phyloP scores from a whole-genome alignment of 257 asterid genomes.

The Penstemon davidsonii region DNA sequence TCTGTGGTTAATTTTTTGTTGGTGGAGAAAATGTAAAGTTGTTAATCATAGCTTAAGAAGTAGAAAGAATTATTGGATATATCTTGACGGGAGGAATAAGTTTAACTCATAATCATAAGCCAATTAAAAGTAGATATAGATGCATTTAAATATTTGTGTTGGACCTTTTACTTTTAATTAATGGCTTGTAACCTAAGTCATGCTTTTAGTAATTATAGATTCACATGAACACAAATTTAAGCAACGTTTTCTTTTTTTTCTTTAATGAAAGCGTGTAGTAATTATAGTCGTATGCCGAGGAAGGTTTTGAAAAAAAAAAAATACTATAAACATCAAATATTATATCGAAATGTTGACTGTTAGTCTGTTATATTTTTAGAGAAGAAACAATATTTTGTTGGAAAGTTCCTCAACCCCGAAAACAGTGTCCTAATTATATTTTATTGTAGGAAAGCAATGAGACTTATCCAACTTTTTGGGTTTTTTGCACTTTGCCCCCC shows the following conservation, averaged over 20 bases:
- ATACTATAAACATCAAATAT: too few relatives aligned
- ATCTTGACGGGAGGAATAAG: constrained; percentile 32
- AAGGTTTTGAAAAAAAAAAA: too few relatives aligned
- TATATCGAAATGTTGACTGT: too few relatives aligned
- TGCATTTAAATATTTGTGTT: constrained; percentile 23
- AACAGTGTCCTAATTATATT: too few relatives aligned
- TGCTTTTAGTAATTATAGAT: constrained; percentile 9
- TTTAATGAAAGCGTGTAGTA: too few relatives aligned
- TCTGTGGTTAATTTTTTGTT: not conserved
- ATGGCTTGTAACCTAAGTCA: constrained; percentile 38
- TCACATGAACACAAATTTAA: constrained; percentile 29
- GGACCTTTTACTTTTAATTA: constrained; percentile 26
- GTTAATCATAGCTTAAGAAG: not conserved
- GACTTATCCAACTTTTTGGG: too few relatives aligned
- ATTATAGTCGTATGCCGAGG: too few relatives aligned
- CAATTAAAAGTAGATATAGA: constrained; percentile 27
- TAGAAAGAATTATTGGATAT: constrained; percentile 23
- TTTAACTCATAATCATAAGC: constrained; percentile 20
- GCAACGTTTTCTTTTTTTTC: constrained; percentile 25
- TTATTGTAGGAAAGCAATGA: too few relatives aligned
- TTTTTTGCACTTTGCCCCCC: too few relatives aligned
- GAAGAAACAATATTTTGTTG: too few relatives aligned
- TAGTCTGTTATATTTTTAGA: too few relatives aligned
- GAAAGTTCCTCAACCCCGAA: too few relatives aligned
- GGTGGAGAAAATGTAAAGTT: not conserved